Conservation (phyloP, 495 filamentous ascomycete species). For the Clavariopsis aquatica region DNA sequence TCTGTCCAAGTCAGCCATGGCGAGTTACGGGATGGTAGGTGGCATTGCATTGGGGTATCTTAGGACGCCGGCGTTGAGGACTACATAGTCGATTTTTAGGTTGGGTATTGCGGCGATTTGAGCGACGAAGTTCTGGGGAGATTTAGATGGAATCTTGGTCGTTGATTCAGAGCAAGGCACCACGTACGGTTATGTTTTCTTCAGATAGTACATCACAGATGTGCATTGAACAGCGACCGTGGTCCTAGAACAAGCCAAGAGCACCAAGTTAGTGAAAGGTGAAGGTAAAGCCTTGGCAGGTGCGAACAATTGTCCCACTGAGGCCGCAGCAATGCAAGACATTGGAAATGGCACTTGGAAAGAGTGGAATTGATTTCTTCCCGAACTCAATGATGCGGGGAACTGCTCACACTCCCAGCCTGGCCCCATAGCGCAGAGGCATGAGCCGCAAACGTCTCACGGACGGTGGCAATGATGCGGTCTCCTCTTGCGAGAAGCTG, state of each 20-base stretch:
- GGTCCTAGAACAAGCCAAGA: constrained; percentile 12
- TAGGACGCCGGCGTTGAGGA: constrained; percentile 61
- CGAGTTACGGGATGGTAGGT: background rate
- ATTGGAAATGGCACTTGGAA: background rate
- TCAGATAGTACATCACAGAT: constrained; percentile 56
- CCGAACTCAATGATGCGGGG: background rate
- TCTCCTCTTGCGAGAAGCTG: constrained; percentile 53
- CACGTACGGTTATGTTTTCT: constrained; percentile 54
- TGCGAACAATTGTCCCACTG: no score
- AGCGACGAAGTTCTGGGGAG: constrained; percentile 43
- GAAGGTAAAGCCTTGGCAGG: background rate
- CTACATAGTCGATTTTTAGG: constrained; percentile 52
- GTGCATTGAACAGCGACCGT: constrained; percentile 50
- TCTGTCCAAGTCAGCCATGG: constrained; percentile 42
- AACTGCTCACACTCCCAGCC: constrained; percentile 37
- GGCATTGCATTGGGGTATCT: constrained; percentile 56
- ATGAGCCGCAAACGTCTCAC: constrained; percentile 44
- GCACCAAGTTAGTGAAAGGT: background rate
- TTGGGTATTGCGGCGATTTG: constrained; percentile 40
- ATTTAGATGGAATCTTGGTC: no score
- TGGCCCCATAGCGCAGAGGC: constrained; percentile 50
- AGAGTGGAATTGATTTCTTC: background rate
- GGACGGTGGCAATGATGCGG: constrained; percentile 55
- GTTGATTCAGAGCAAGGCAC: background rate
- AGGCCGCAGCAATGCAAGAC: background rate